phyloP scores from a whole-genome alignment of 2,329 filamentous ascomycete genomes.

The Ascosphaera acerosa region DNA sequence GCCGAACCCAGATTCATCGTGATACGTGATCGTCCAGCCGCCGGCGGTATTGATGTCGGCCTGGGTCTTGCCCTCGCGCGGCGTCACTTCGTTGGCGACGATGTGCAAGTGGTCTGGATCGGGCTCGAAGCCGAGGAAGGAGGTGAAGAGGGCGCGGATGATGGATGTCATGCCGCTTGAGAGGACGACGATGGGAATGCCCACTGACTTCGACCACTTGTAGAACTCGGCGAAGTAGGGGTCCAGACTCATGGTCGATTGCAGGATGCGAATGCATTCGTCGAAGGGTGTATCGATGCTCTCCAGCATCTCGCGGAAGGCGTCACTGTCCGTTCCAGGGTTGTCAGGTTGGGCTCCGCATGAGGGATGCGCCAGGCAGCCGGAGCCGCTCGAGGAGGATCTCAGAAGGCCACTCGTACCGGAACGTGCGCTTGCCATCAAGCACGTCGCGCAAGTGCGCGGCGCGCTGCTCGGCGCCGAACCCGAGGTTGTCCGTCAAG shows the following conservation, averaged over 20 bases:
- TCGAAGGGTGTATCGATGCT: constrained; percentile 57
- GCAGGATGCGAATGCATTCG: constrained; percentile 53
- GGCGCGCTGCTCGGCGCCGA: constrained; percentile 43
- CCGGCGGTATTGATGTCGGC: constrained; percentile 44
- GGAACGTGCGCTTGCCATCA: constrained; percentile 42
- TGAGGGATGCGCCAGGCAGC: no score
- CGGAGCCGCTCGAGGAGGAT: background rate
- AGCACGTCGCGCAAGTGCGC: constrained; percentile 57
- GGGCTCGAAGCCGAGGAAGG: constrained; percentile 54
- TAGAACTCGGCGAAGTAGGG: constrained; percentile 75
- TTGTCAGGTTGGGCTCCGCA: constrained; percentile 2
- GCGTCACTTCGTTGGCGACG: constrained; percentile 59
- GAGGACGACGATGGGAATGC: constrained; percentile 77
- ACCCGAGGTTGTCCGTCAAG: constrained; percentile 76
- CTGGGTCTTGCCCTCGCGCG: constrained; percentile 31
- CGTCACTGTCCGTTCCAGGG: constrained; percentile 31
- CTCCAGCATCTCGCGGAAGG: constrained; percentile 81
- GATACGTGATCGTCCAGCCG: constrained; percentile 73
- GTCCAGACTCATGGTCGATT: constrained; percentile 68
- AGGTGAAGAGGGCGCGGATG: constrained; percentile 58
- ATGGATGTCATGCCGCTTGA: constrained; percentile 84
- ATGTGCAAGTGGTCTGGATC: constrained; percentile 47
- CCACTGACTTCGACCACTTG: constrained; percentile 52
- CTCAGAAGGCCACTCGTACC: constrained; percentile 17
- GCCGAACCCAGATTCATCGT: constrained; percentile 65